These are phyloP conservation scores for Exophiala spinifera DNA, from an alignment of 2,329 filamentous ascomycete genomes.

Conservation along the genomic window DNA sequence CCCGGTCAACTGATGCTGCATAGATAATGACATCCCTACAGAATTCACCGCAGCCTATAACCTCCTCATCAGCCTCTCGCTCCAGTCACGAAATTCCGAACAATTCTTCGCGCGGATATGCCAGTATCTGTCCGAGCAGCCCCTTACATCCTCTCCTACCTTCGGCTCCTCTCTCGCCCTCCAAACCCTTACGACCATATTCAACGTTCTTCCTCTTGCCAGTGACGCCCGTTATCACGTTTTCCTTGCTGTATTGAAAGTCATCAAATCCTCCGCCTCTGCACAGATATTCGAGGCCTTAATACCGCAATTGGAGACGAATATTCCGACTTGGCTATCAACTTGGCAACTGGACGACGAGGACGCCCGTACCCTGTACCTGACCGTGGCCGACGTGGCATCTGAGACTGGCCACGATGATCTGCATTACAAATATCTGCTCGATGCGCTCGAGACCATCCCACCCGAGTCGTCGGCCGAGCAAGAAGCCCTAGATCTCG, in stretches of 20 bases:
- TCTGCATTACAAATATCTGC: slow-evolving; percentile 70
- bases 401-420: slow-evolving; percentile 72
- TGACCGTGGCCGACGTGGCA: slow-evolving; percentile 77
- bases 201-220: slow-evolving; percentile 80
- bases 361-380: slow-evolving; percentile 78
- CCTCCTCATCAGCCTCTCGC: slow-evolving; percentile 87
- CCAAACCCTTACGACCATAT: slow-evolving; percentile 87
- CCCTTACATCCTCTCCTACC: slow-evolving; percentile 77
- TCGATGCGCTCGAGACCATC: slow-evolving; percentile 75
- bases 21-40: slow-evolving; percentile 37
- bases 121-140: slow-evolving; percentile 75
- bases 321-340: slow-evolving; percentile 76
- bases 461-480: slow-evolving; percentile 53
- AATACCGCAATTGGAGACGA: slow-evolving; percentile 71
- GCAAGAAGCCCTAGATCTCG: slow-evolving; percentile 56
- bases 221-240: slow-evolving; percentile 85
- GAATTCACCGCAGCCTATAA: slow-evolving; percentile 97
- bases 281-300: slow-evolving; percentile 77
- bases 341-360: slow-evolving; percentile 81
- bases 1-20: neutral
- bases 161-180: slow-evolving; percentile 85
- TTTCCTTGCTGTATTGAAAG: slow-evolving; percentile 80
- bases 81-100: slow-evolving; percentile 79
- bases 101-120: slow-evolving; percentile 86
- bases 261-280: slow-evolving; percentile 69